phyloP scores from a whole-genome alignment of 1,284 basidiomycete genomes.

The Ustilago hordei region DNA sequence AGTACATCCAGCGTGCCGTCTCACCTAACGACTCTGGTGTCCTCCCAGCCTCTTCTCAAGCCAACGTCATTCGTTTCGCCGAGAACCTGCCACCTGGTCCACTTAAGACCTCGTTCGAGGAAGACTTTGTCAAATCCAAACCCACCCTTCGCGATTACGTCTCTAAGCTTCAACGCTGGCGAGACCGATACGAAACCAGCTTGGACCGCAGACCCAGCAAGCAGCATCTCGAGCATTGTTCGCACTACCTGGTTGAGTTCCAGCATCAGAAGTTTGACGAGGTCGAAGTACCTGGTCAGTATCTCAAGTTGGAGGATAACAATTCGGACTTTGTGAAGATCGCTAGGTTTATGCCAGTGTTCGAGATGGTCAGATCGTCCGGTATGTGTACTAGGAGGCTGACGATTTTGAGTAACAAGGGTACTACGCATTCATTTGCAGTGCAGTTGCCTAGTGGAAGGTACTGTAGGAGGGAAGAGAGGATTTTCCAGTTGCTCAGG shows the following conservation, averaged over 20 bases:
- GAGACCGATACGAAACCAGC: constrained; percentile 87
- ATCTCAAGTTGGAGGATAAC: constrained; percentile 84
- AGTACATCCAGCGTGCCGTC: constrained; percentile 67
- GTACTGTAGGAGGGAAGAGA: constrained; percentile 91
- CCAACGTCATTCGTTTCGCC: constrained; percentile 80
- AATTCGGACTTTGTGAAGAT: constrained; percentile 93
- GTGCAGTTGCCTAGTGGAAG: constrained; percentile 90
- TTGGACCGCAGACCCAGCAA: constrained; percentile 85
- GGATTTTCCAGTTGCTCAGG: constrained; percentile 89
- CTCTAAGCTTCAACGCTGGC: constrained; percentile 88
- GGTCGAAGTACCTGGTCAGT: constrained; percentile 98
- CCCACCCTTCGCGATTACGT: constrained; percentile 90
- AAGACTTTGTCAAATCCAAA: constrained; percentile 87
- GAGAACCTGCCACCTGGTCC: constrained; percentile 71
- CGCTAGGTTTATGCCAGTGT: constrained; percentile 88
- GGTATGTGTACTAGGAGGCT: constrained; percentile 91
- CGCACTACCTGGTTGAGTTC: constrained; percentile 96
- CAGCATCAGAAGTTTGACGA: constrained; percentile 98
- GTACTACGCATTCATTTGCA: constrained; percentile 86
- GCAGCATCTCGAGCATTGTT: constrained; percentile 88
- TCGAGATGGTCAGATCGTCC: constrained; percentile 85
- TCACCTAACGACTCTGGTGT: constrained; percentile 78
- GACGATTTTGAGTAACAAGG: constrained; percentile 91
- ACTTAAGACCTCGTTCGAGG: constrained; percentile 83
- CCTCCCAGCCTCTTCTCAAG: constrained; percentile 74